phyloP scores from a whole-genome alignment of 2,329 filamentous ascomycete genomes.

The Emmonsiellopsis sp. region DNA sequence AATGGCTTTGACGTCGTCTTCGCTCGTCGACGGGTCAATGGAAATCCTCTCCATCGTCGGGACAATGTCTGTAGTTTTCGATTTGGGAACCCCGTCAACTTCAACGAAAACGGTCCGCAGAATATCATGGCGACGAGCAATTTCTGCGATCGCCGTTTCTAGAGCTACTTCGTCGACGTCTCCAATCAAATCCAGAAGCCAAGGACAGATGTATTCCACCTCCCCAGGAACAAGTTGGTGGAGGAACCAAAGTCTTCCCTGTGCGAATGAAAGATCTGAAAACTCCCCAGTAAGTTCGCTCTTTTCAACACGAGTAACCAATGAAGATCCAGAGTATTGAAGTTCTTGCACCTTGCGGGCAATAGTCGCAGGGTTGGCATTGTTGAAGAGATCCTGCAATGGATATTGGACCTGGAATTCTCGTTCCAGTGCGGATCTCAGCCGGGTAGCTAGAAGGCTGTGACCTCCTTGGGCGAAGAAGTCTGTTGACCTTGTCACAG shows the following conservation, averaged over 20 bases:
- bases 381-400: neutral
- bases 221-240: neutral
- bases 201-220: neutral
- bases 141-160: neutral
- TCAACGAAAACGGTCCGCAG: neutral
- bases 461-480: neutral
- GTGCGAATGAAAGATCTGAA: neutral
- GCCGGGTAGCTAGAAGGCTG: neutral
- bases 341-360: neutral
- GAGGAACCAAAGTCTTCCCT: neutral
- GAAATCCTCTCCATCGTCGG: neutral
- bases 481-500: neutral
- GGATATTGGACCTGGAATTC: neutral
- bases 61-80: neutral
- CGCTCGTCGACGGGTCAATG: neutral
- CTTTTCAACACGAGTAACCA: neutral
- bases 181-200: neutral
- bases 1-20: neutral
- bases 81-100: neutral
- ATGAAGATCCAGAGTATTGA: neutral
- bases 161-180: neutral
- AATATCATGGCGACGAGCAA: neutral
- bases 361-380: neutral
- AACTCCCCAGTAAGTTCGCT: neutral
- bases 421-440: neutral